Conservation (phyloP, 495 filamentous ascomycete species). For the Platismatia glauca region DNA sequence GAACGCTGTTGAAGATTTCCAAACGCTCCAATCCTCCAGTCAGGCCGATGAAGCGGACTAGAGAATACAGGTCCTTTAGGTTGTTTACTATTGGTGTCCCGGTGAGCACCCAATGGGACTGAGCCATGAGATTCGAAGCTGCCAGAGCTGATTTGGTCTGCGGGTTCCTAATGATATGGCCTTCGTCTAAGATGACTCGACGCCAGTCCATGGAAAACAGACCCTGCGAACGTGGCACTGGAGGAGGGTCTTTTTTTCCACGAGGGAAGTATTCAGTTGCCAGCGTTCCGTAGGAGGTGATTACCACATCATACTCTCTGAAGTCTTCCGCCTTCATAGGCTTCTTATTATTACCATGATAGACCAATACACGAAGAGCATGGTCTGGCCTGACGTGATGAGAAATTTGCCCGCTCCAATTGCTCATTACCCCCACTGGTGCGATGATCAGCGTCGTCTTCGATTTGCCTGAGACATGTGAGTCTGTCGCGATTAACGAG, state of each 20-base stretch:
- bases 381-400: constrained; percentile 57
- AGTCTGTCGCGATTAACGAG: constrained; percentile 62
- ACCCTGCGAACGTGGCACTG: constrained; percentile 25
- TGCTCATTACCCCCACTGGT: constrained; percentile 83
- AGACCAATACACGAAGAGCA: constrained; percentile 58
- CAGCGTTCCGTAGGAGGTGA: constrained; percentile 73
- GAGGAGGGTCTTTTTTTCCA: constrained; percentile 23
- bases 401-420: constrained; percentile 78
- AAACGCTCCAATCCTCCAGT: constrained; percentile 68
- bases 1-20: constrained; percentile 63
- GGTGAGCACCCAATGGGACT: constrained; percentile 74
- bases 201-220: constrained; percentile 67
- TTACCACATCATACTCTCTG: constrained; percentile 58
- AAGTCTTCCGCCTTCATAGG: constrained; percentile 47
- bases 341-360: constrained; percentile 59
- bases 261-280: constrained; percentile 35
- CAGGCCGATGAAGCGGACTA: constrained; percentile 69
- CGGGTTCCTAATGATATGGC: constrained; percentile 74
- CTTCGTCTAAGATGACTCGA: constrained; percentile 81
- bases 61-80: constrained; percentile 74
- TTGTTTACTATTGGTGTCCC: constrained; percentile 73
- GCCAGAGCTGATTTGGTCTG: constrained; percentile 62
- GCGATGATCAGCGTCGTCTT: constrained; percentile 68
- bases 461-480: constrained; percentile 26
- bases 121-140: constrained; percentile 55